Conservation (phyloP, 2,329 filamentous ascomycete genomes). For the Aureobasidium leucospermi region DNA sequence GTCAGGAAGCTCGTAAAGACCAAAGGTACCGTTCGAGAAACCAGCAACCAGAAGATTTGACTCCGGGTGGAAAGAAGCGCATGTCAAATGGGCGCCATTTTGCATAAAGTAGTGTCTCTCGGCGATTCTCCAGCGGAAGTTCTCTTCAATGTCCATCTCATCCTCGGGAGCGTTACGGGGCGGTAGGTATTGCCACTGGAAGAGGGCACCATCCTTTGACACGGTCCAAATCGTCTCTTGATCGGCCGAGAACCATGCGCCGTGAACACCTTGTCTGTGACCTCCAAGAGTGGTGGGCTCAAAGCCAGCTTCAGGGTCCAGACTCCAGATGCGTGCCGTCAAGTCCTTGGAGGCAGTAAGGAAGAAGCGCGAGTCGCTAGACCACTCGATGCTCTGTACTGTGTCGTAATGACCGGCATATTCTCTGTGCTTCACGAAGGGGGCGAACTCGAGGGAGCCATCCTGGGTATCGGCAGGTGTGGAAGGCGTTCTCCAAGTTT, state of each 20-base stretch:
- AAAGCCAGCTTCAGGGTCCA: conserved; percentile 80
- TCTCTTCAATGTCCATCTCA: conserved; percentile 51
- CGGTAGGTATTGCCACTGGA: conserved; percentile 78
- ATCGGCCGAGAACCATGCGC: conserved; percentile 93
- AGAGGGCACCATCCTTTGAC: conserved; percentile 94
- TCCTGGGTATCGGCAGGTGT: conserved; percentile 65
- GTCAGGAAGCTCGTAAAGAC: conserved; percentile 89
- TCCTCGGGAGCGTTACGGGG: conserved; percentile 48
- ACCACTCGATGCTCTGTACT: conserved; percentile 87
- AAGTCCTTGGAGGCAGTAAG: conserved; percentile 86
- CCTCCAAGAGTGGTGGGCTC: conserved; percentile 82
- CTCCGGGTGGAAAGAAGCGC: conserved; percentile 78
- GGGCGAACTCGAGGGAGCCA: conserved; percentile 87
- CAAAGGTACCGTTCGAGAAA: conserved; percentile 91
- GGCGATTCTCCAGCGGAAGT: conserved; percentile 85
- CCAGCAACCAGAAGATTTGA: conserved; percentile 92
- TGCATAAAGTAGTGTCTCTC: conserved; percentile 92
- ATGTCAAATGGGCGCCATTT: conserved; percentile 75
- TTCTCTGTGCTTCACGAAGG: conserved; percentile 80
- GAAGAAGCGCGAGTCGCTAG: conserved; percentile 91
- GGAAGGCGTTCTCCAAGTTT: conserved; percentile 93
- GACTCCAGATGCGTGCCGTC: conserved; percentile 90
- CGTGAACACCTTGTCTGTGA: conserved; percentile 81
- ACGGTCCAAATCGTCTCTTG: conserved; percentile 95
- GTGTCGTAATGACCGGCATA: conserved; percentile 85